Conservation (phyloP, 768 basidiomycete species). For the Xerocomellus intermedius region DNA sequence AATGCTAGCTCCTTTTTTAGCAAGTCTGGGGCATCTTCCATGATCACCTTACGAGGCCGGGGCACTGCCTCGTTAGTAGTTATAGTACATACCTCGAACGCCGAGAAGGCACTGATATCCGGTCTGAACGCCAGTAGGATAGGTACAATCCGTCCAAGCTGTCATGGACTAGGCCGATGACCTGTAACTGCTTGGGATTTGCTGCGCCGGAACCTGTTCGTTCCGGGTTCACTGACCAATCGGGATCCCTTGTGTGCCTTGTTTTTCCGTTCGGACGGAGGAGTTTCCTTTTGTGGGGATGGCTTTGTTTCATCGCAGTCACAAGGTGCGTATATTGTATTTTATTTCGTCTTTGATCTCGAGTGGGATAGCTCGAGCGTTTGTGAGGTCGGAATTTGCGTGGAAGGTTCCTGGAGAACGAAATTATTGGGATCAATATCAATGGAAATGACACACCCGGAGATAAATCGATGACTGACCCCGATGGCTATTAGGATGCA, state of each 20-base stretch:
- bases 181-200: too few species aligned
- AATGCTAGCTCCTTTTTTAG: too few species aligned
- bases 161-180: too few species aligned
- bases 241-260: not conserved
- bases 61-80: not conserved
- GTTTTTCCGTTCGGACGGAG: not conserved
- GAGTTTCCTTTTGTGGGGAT: constrained; percentile 2
- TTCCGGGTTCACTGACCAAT: too few species aligned
- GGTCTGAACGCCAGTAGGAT: too few species aligned
- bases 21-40: too few species aligned
- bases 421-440: constrained; percentile 11
- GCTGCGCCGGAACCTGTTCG: too few species aligned
- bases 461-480: constrained; percentile 1
- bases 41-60: not conserved
- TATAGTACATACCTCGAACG: too few species aligned
- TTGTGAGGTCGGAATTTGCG: not conserved
- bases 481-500: constrained; percentile 19
- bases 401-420: not conserved
- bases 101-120: too few species aligned
- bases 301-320: constrained; percentile 16
- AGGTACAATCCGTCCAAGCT: too few species aligned
- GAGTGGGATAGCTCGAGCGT: not conserved
- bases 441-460: constrained; percentile 11
- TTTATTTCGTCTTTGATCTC: not conserved
- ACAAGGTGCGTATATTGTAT: not conserved